Evolutionary conservation across 352 stramenopile genomes (phyloP), one percentile per base, ranked within the genome.

Genomic region (Globisporangium carolinianum): DNA sequence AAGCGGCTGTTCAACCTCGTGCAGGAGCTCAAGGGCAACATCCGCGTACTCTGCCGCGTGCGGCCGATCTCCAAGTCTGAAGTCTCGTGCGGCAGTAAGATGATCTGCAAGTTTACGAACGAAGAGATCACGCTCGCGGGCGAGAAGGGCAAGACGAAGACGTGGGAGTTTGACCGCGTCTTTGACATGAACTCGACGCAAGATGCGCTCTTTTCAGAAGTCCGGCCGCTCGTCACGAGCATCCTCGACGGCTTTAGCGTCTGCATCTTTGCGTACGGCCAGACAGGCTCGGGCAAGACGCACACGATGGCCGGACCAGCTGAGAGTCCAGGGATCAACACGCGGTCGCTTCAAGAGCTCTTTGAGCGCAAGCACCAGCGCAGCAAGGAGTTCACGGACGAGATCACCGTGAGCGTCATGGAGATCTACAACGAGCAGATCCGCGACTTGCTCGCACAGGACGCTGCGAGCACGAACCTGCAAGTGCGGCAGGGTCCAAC

Each of bases 351-450:
- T 43, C 76, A 90, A 54, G 81, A 93, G 53, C 67, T 96, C 17
- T 95, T 96, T 60, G 70, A 76, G 45, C 73, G 81, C 50, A 94
- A 93, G 61, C 61, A 58, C 1, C 65, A 80, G 12, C 85, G 85
- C 15, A 57, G 65, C 2, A 82, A 90, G 24, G 87, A 95, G 51
- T 87, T 80, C 51, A 72, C 89, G 43, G 91, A 97, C 60, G 76
- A 89, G 38, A 75, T 97, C 58, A 87, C 79, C 0, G 85, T 97
- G 35, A 96, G 83, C 58, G 86, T 98, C 57, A 86, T 98, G 59
- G 95, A 99, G 73, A 98, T 98, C 37, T 97, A 98, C 73, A 97
- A 98, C 63, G 95, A 99, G 63, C 89, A 96, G 60, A 89, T 99
- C 46, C 81, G 87, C 45, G 95, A 99, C 78, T 73, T 98, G 41